These are phyloP conservation scores for Candida peoriensis DNA, from an alignment of 805 yeast genomes.

Conservation along the genomic window DNA sequence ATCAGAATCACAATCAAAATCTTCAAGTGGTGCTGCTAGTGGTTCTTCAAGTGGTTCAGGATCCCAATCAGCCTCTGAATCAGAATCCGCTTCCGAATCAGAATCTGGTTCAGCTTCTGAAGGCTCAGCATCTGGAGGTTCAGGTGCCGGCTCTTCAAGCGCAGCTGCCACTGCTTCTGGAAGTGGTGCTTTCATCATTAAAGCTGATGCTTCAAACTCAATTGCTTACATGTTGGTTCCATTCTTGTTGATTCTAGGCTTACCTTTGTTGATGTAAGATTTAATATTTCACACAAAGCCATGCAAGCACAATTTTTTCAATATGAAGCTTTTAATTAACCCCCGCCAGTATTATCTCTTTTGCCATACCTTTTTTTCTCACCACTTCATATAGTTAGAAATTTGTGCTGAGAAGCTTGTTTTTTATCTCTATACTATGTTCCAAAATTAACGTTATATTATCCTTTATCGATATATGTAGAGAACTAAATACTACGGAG, in stretches of 20 bases:
- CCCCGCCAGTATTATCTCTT: too few species aligned
- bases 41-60: conserved; percentile 2
- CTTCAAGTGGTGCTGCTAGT: neutral
- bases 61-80: conserved; percentile 4
- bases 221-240: conserved; percentile 16
- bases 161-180: conserved; percentile 6
- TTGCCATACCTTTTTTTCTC: too few species aligned
- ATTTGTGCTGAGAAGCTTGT: too few species aligned
- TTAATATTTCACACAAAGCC: too few species aligned
- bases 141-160: conserved; percentile 7
- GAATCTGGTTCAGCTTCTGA: conserved; percentile 8
- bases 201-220: conserved; percentile 11
- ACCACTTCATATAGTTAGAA: too few species aligned
- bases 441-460: too few species aligned
- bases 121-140: conserved; percentile 8
- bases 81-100: conserved; percentile 8
- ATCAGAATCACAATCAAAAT: neutral
- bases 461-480: too few species aligned
- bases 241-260: conserved; percentile 12
- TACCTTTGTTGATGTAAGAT: conserved; percentile 17
- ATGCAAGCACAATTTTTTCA: too few species aligned
- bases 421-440: too few species aligned
- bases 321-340: too few species aligned
- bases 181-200: conserved; percentile 6
- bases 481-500: too few species aligned